These are phyloP conservation scores for Agrocybe pediades DNA, from an alignment of 768 basidiomycete genomes.

Conservation along the genomic window DNA sequence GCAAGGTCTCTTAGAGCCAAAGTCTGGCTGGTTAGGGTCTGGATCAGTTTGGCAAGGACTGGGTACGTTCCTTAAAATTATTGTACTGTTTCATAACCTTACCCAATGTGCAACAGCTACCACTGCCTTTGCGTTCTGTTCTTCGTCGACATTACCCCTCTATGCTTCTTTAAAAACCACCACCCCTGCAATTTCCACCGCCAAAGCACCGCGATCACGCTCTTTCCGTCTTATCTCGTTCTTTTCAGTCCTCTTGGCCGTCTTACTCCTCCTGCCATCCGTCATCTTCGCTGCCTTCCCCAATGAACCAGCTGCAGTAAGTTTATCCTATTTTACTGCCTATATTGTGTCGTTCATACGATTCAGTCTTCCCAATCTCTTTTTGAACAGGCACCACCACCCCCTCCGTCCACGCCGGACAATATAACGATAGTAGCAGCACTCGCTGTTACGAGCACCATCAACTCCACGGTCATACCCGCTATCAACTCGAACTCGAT, in stretches of 20 bases:
- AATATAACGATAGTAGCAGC: neutral
- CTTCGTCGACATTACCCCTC: constrained; percentile 64
- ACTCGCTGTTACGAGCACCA: neutral
- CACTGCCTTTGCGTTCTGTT: constrained; percentile 65
- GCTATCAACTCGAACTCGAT: constrained; percentile 15
- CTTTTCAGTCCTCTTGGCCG: constrained; percentile 48
- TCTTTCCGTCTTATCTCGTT: constrained; percentile 63
- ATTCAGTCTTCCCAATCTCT: constrained; percentile 22
- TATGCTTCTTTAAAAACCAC: constrained; percentile 60
- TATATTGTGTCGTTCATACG: constrained; percentile 18
- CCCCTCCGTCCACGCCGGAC: constrained; percentile 2
- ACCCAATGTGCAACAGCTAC: constrained; percentile 41
- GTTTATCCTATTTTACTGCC: constrained; percentile 11
- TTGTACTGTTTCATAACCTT: neutral
- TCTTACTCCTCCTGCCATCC: constrained; percentile 56
- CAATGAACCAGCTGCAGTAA: constrained; percentile 39
- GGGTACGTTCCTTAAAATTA: constrained; percentile 44
- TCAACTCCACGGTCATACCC: constrained; percentile 17
- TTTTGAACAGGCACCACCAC: constrained; percentile 10
- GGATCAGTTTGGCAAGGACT: constrained; percentile 65
- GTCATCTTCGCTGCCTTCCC: constrained; percentile 52
- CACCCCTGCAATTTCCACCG: constrained; percentile 35
- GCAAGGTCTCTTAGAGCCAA: constrained; percentile 40
- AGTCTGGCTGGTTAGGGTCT: constrained; percentile 37
- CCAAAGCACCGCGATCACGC: constrained; percentile 47